Conservation (phyloP, 2,329 filamentous ascomycete species). For the Aspergillus sp. region DNA sequence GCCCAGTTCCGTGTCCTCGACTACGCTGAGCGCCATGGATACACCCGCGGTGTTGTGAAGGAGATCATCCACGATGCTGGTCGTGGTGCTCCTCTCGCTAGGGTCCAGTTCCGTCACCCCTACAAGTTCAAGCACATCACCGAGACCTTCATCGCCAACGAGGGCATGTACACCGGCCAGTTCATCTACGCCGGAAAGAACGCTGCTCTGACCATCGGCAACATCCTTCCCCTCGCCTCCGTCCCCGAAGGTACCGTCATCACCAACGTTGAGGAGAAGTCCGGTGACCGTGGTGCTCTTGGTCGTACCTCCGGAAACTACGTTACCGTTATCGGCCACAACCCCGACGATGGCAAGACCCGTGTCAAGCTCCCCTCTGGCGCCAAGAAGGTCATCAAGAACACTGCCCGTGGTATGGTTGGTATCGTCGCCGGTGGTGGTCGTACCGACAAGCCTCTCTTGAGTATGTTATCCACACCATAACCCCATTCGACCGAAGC, state of each 20-base stretch:
- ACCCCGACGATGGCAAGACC: conserved; percentile 99
- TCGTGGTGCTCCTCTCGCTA: conserved; percentile 95
- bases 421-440: conserved; percentile 99
- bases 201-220: conserved; percentile 92
- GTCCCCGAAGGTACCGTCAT: conserved; percentile 99
- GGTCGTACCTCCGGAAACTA: conserved; percentile 99
- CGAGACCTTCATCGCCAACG: conserved; percentile 99
- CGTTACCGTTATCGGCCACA: conserved; percentile 96
- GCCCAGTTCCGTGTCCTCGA: conserved; percentile 97
- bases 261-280: conserved; percentile 99
- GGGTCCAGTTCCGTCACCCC: conserved; percentile 94
- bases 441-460: conserved; percentile 98
- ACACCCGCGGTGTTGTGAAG: conserved; percentile 95
- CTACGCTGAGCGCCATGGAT: conserved; percentile 95
- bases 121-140: conserved; percentile 97
- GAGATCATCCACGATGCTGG: conserved; percentile 99
- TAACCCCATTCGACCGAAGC: too few relatives aligned
- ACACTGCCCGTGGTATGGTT: conserved; percentile 93
- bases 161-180: conserved; percentile 99
- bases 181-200: conserved; percentile 99
- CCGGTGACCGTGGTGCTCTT: conserved; percentile 92
- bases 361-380: conserved; percentile 98
- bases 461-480: conserved; percentile 60
- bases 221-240: conserved; percentile 89
- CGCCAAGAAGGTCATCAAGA: conserved; percentile 98